These are phyloP conservation scores for Saccharomycopsis sp. DNA, from an alignment of 805 yeast species.

Conservation along the genomic window DNA sequence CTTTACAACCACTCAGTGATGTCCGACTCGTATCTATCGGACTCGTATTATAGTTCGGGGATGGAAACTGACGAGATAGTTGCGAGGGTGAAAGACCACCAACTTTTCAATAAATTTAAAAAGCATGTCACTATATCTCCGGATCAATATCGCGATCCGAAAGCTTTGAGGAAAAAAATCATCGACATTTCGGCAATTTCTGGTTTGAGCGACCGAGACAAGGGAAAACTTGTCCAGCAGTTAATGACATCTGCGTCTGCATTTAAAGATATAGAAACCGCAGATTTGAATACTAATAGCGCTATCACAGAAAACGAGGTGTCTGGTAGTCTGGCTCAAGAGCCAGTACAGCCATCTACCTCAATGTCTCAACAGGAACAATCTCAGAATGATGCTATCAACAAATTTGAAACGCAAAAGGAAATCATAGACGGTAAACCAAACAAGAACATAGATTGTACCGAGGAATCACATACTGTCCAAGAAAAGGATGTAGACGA, in stretches of 20 bases:
- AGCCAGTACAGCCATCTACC: too few relatives aligned
- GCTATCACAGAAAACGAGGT: conserved; percentile 3
- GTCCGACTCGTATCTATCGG: conserved; percentile 2
- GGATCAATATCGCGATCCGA: conserved; percentile 12
- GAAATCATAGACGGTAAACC: conserved; percentile 31
- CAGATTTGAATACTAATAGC: conserved; percentile 1
- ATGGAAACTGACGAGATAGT: conserved; percentile 4
- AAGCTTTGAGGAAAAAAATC: conserved; percentile 26
- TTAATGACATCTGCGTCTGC: conserved; percentile 24
- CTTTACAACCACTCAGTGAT: background rate
- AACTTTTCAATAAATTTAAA: conserved; percentile 1
- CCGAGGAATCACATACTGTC: too few relatives aligned
- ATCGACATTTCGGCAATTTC: conserved; percentile 24
- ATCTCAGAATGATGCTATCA: too few relatives aligned
- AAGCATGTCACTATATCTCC: background rate
- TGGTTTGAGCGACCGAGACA: conserved; percentile 28
- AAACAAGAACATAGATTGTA: background rate
- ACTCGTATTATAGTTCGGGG: conserved; percentile 13
- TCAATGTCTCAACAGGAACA: too few relatives aligned
- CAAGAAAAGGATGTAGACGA: conserved; percentile 30
- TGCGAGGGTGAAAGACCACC: conserved; percentile 2
- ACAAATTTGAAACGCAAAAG: too few relatives aligned
- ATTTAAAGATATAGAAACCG: conserved; percentile 8
- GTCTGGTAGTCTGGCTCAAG: background rate
- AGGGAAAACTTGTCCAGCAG: conserved; percentile 29